Conservation (phyloP, 257 asterid genomes). For the Nicotiana tabacum region DNA sequence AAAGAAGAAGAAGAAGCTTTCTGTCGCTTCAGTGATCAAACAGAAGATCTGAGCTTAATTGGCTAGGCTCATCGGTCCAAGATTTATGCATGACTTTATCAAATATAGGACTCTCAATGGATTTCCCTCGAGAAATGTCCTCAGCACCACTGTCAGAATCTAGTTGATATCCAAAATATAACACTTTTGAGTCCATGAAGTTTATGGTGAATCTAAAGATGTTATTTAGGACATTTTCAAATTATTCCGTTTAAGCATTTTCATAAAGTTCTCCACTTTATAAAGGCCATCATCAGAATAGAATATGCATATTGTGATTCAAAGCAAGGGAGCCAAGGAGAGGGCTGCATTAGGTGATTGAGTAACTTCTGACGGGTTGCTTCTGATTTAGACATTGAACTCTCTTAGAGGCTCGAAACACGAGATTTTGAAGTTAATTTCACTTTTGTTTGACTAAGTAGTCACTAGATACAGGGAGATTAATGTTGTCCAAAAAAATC, state of each 20-base stretch:
- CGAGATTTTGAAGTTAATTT: neutral
- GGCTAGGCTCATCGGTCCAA: too few species aligned
- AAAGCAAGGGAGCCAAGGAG: neutral
- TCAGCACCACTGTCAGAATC: too few species aligned
- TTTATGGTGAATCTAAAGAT: neutral
- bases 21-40: too few species aligned
- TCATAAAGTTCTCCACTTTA: neutral
- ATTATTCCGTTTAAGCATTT: neutral
- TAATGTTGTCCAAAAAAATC: neutral
- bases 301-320: neutral
- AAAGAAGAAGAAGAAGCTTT: too few species aligned
- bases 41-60: too few species aligned
- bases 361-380: neutral
- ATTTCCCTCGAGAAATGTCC: too few species aligned
- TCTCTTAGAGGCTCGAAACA: neutral
- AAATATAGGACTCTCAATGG: too few species aligned
- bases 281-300: neutral
- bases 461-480: neutral
- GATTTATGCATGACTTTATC: too few species aligned
- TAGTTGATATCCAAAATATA: too few species aligned
- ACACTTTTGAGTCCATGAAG: too few species aligned
- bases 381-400: neutral
- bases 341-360: neutral
- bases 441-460: neutral
- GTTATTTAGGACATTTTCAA: neutral